Conservation (phyloP, 2,329 filamentous ascomycete genomes). For the Exophiala sp. region DNA sequence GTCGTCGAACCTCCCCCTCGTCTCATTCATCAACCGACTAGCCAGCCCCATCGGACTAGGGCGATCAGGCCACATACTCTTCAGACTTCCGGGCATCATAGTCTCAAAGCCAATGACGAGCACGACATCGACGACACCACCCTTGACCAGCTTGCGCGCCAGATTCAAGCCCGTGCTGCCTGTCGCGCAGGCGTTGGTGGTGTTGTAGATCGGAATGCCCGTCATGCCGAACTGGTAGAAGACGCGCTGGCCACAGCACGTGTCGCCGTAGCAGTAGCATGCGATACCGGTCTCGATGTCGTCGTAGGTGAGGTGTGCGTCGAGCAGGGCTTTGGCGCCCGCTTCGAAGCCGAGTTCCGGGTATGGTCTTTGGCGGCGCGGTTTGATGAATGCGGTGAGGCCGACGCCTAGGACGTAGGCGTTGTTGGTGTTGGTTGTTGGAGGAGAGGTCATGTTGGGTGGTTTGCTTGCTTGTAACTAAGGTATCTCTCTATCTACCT, state of each 20-base stretch:
- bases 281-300: conserved; percentile 90
- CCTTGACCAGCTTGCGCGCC: conserved; percentile 69
- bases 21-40: conserved; percentile 72
- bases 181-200: conserved; percentile 94
- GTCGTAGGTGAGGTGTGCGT: conserved; percentile 90
- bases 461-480: too few species aligned
- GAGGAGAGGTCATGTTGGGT: background rate
- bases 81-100: conserved; percentile 85
- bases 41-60: conserved; percentile 70
- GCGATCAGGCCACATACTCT: conserved; percentile 77
- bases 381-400: conserved; percentile 91
- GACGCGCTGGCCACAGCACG: conserved; percentile 87
- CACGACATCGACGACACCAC: conserved; percentile 78
- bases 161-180: conserved; percentile 83
- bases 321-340: conserved; percentile 42
- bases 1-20: conserved; percentile 71
- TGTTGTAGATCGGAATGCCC: conserved; percentile 87
- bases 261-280: conserved; percentile 96
- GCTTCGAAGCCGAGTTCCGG: conserved; percentile 33
- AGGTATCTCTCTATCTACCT: too few species aligned
- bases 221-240: conserved; percentile 99
- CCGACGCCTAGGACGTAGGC: conserved; percentile 92
- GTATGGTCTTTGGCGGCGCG: conserved; percentile 31
- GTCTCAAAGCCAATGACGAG: conserved; percentile 95
- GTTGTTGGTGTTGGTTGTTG: conserved; percentile 42